A percentile compares a stretch with the other conserved stretches of the same genome.
Evolutionary conservation across 768 basidiomycete species (phyloP).

Genomic region (Tylopilus balloui): DNA sequence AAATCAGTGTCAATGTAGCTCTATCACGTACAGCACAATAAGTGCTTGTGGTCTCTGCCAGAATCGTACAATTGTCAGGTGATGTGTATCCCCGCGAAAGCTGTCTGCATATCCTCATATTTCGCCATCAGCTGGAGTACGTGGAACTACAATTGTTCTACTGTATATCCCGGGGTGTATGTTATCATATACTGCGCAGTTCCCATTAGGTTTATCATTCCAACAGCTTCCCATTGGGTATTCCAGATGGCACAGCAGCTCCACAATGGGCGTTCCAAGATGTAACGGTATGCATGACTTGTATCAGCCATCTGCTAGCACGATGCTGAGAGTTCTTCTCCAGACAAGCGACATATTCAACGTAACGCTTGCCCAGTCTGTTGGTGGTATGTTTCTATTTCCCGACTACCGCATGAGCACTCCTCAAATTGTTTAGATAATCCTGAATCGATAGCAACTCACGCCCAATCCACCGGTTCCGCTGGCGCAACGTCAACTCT

Average conservation of each 20-base stretch:
- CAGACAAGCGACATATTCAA: slow-evolving; percentile 40
- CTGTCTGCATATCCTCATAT: not conserved
- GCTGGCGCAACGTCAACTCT: slow-evolving; percentile 7
- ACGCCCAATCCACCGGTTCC: slow-evolving; percentile 26
- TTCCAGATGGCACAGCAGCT: slow-evolving; percentile 47
- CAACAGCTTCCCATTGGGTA: slow-evolving; percentile 41
- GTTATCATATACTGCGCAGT: slow-evolving; percentile 1
- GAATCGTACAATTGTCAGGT: slow-evolving; percentile 37
- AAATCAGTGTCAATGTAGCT: slow-evolving; percentile 49
- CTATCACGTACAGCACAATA: slow-evolving; percentile 51
- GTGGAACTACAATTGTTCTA: slow-evolving; percentile 48
- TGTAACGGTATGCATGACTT: slow-evolving; percentile 37
- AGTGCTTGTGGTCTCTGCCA: slow-evolving; percentile 60
- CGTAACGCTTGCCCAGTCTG: slow-evolving; percentile 33
- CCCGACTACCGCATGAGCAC: not conserved
- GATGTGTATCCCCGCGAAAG: slow-evolving; percentile 2
- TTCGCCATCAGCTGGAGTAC: slow-evolving; percentile 42
- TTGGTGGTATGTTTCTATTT: slow-evolving; percentile 19
- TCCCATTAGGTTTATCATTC: not conserved
- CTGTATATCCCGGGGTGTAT: slow-evolving; percentile 29
- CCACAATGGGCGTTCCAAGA: slow-evolving; percentile 64
- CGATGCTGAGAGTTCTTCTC: slow-evolving; percentile 3
- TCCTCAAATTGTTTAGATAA: slow-evolving; percentile 26
- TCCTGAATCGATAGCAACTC: slow-evolving; percentile 43
- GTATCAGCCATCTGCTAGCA: not conserved